A percentile compares a stretch with the other conserved stretches of the same genome.
Evolutionary conservation across 768 basidiomycete species (phyloP).

Genomic region (Mycena chlorophos): DNA sequence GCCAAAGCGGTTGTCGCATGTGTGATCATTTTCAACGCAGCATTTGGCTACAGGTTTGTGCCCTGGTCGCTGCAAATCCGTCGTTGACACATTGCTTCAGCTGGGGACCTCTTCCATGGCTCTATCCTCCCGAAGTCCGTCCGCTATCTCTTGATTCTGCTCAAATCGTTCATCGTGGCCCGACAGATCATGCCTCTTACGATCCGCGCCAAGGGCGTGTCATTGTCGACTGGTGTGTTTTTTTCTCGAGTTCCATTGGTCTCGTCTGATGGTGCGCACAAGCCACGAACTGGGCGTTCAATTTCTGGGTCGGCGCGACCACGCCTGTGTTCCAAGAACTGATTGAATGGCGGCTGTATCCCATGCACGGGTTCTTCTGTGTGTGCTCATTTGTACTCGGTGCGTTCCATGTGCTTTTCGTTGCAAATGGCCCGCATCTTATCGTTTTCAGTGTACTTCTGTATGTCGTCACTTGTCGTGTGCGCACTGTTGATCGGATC

Average conservation of each 20-base stretch:
- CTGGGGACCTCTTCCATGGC: conserved; percentile 89
- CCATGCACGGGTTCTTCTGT: conserved; percentile 95
- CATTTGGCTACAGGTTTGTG: conserved; percentile 78
- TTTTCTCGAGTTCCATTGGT: conserved; percentile 23
- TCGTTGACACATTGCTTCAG: conserved; percentile 31
- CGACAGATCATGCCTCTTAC: conserved; percentile 83
- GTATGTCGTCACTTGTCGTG: conserved; percentile 44
- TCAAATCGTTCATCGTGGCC: background rate
- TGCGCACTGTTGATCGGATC: background rate
- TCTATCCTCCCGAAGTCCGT: conserved; percentile 81
- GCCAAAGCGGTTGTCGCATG: conserved; percentile 85
- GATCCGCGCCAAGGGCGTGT: conserved; percentile 94
- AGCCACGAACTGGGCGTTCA: conserved; percentile 57
- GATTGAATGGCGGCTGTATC: conserved; percentile 90
- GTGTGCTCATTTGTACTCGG: conserved; percentile 81
- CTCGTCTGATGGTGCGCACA: background rate
- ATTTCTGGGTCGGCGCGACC: conserved; percentile 84
- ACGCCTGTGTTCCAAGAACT: conserved; percentile 86
- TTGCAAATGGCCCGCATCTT: conserved; percentile 17
- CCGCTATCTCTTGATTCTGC: background rate
- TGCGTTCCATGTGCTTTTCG: conserved; percentile 31
- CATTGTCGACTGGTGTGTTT: conserved; percentile 88
- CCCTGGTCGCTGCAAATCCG: background rate
- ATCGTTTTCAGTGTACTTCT: conserved; percentile 61
- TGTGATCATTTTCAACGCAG: conserved; percentile 91